Conservation (phyloP, 2,329 filamentous ascomycete genomes). For the Drechslera avenae region DNA sequence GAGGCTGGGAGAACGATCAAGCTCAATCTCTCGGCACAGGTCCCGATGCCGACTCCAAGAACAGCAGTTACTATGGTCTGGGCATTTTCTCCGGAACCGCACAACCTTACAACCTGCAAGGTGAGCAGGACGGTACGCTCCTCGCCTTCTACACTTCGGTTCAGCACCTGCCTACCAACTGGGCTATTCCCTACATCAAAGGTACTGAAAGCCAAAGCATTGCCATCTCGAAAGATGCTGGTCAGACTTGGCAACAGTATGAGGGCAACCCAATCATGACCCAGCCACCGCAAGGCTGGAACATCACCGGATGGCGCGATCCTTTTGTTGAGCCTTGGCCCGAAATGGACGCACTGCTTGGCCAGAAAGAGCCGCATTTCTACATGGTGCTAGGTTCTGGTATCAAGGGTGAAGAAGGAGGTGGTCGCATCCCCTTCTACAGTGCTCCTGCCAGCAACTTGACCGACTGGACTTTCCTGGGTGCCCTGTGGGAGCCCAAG, state of each 20-base stretch:
- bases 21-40: slow-evolving; percentile 49
- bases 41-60: slow-evolving; percentile 35
- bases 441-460: slow-evolving; percentile 52
- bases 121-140: slow-evolving; percentile 54
- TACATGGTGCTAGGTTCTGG: slow-evolving; percentile 55
- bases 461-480: slow-evolving; percentile 55
- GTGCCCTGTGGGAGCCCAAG: slow-evolving; percentile 53
- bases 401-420: slow-evolving; percentile 54
- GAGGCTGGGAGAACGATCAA: slow-evolving; percentile 54
- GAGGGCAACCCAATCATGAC: slow-evolving; percentile 54
- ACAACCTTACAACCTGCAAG: slow-evolving; percentile 55
- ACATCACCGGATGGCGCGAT: slow-evolving; percentile 49
- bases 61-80: slow-evolving; percentile 55
- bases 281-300: slow-evolving; percentile 51
- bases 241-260: slow-evolving; percentile 55
- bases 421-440: slow-evolving; percentile 55
- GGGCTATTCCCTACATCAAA: slow-evolving; percentile 51
- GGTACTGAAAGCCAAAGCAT: slow-evolving; percentile 55
- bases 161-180: slow-evolving; percentile 53
- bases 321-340: slow-evolving; percentile 46
- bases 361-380: slow-evolving; percentile 51
- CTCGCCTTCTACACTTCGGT: slow-evolving; percentile 57
- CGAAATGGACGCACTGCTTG: slow-evolving; percentile 51
- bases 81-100: slow-evolving; percentile 61
- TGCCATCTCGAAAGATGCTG: slow-evolving; percentile 54